phyloP scores from a whole-genome alignment of 1,284 basidiomycete genomes.

The Puccinia triticina region DNA sequence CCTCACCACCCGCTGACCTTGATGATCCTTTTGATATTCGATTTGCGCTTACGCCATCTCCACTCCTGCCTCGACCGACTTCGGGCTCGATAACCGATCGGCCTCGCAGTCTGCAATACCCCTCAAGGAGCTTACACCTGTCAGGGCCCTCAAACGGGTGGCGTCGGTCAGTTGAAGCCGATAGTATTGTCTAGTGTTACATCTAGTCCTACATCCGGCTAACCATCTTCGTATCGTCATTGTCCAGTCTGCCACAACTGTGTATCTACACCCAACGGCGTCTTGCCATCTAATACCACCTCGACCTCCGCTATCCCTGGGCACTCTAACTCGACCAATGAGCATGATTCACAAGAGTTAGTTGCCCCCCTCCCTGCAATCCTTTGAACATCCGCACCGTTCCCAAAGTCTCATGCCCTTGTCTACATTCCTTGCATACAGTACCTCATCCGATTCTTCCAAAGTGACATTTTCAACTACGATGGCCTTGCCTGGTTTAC shows the following conservation, averaged over 20 bases:
- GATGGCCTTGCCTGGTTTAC: neutral
- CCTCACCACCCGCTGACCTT: neutral
- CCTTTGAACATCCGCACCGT: neutral
- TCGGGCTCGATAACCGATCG: too few relatives aligned
- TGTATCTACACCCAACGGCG: neutral
- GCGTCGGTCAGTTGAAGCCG: neutral
- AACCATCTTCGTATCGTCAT: neutral
- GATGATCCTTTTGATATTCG: neutral
- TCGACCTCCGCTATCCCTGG: neutral
- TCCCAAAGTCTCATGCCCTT: neutral
- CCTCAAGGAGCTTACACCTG: constrained; percentile 6
- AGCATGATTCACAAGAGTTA: neutral
- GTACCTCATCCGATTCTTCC: neutral
- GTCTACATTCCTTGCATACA: neutral
- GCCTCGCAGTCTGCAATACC: neutral
- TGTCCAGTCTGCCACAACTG: neutral
- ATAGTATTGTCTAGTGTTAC: neutral
- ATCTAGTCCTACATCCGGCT: neutral
- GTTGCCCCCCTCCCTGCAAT: neutral
- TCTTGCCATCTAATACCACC: neutral
- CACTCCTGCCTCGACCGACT: neutral
- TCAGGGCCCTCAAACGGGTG: neutral
- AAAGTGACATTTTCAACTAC: neutral
- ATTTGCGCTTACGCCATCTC: neutral
- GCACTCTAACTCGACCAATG: neutral